Percentiles rank a stretch among this genome's conserved stretches.
Evolutionary conservation across 306 rosid species (phyloP).

Genomic region (Herpetospermum pedunculosum): DNA sequence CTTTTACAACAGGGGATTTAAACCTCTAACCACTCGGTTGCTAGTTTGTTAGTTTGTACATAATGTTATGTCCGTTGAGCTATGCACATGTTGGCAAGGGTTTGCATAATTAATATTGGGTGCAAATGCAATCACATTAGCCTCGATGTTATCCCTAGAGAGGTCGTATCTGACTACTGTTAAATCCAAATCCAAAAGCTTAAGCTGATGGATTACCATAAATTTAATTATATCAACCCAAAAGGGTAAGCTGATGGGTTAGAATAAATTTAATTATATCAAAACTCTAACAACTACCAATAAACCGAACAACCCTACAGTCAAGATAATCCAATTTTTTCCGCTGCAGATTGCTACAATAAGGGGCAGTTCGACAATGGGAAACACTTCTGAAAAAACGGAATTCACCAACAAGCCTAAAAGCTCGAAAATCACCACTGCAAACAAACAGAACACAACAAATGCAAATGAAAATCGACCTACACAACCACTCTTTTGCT

Average conservation of each 20-base stretch:
- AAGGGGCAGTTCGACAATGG: not conserved
- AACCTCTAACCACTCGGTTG: too few relatives aligned
- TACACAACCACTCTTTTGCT: not conserved
- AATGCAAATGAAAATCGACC: not conserved
- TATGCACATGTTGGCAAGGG: too few relatives aligned
- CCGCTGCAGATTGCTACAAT: not conserved
- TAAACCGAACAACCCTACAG: not conserved
- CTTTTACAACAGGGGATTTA: too few relatives aligned
- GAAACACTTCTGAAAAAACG: not conserved
- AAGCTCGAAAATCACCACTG: not conserved
- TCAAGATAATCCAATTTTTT: not conserved
- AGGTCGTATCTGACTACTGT: not conserved
- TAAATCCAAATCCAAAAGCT: too few relatives aligned
- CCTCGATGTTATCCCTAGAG: not conserved
- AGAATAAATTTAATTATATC: too few relatives aligned
- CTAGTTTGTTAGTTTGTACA: too few relatives aligned
- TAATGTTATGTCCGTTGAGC: too few relatives aligned
- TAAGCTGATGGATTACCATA: too few relatives aligned
- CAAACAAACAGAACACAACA: not conserved
- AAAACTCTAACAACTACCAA: too few relatives aligned
- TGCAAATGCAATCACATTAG: not conserved
- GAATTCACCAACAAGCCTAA: not conserved
- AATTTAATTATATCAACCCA: too few relatives aligned
- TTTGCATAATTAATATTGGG: not conserved
- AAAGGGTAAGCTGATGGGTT: too few relatives aligned